Evolutionary conservation across 768 basidiomycete species (phyloP).

Genomic region (Boletus sp.): DNA sequence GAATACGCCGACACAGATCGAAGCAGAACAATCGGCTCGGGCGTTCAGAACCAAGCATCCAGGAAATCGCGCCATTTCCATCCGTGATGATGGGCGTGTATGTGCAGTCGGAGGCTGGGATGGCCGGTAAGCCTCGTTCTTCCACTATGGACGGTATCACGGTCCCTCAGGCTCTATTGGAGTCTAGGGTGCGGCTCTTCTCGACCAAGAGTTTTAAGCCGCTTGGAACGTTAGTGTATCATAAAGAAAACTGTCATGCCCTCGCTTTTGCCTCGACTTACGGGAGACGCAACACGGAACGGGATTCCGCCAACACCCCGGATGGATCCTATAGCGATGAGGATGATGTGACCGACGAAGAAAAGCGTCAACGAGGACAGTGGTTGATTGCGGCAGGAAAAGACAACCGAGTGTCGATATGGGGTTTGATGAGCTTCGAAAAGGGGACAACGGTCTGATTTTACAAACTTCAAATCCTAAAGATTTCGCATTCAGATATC

Average conservation of each 20-base stretch:
- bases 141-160: neutral
- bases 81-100: conserved; percentile 71
- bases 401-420: conserved; percentile 68
- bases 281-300: conserved; percentile 9
- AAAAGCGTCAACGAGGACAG: conserved; percentile 42
- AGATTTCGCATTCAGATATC: neutral
- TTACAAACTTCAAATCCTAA: neutral
- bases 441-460: neutral
- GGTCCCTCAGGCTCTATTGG: neutral
- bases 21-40: conserved; percentile 26
- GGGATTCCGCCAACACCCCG: neutral
- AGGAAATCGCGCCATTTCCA: conserved; percentile 74
- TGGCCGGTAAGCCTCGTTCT: conserved; percentile 60
- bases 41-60: conserved; percentile 65
- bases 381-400: conserved; percentile 69
- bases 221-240: conserved; percentile 81
- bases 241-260: conserved; percentile 73
- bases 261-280: conserved; percentile 58
- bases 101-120: conserved; percentile 95
- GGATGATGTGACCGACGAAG: conserved; percentile 44
- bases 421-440: conserved; percentile 54
- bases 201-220: conserved; percentile 77
- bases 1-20: conserved; percentile 8
- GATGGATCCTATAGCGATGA: conserved; percentile 33
- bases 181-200: conserved; percentile 70